phyloP scores from a whole-genome alignment of 768 basidiomycete genomes.

The Mycena filopes region DNA sequence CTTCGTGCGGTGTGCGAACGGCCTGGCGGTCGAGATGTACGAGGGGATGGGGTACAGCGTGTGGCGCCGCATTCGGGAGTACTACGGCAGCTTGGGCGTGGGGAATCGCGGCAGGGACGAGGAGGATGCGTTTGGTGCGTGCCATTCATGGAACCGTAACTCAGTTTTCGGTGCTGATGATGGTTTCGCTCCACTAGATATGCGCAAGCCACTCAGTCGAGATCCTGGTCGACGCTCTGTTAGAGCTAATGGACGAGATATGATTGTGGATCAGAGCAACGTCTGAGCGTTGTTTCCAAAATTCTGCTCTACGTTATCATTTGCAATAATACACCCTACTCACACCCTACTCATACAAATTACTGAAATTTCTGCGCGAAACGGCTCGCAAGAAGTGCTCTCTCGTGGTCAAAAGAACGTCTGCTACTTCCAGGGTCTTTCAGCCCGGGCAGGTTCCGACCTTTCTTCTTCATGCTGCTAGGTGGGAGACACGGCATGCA shows the following conservation, averaged over 20 bases:
- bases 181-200: slow-evolving; percentile 53
- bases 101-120: slow-evolving; percentile 83
- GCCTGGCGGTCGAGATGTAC: slow-evolving; percentile 91
- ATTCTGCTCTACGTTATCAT: background rate
- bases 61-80: slow-evolving; percentile 89
- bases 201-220: slow-evolving; percentile 80
- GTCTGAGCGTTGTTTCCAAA: background rate
- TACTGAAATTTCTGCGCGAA: no score
- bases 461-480: no score
- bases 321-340: slow-evolving; percentile 11
- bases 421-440: no score
- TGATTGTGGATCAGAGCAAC: slow-evolving; percentile 55
- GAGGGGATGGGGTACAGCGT: slow-evolving; percentile 95
- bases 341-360: background rate
- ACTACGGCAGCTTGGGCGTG: slow-evolving; percentile 78
- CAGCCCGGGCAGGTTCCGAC: no score
- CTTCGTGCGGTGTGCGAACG: slow-evolving; percentile 91
- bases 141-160: no score
- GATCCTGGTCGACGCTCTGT: slow-evolving; percentile 73
- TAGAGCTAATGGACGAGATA: slow-evolving; percentile 76
- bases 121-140: slow-evolving; percentile 91
- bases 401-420: no score
- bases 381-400: no score
- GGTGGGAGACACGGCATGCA: no score
- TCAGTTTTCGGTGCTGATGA: background rate